Base-by-base conservation (phyloP, 2,329 filamentous ascomycete species). In the Scedosporium aurantiacum region DNA sequence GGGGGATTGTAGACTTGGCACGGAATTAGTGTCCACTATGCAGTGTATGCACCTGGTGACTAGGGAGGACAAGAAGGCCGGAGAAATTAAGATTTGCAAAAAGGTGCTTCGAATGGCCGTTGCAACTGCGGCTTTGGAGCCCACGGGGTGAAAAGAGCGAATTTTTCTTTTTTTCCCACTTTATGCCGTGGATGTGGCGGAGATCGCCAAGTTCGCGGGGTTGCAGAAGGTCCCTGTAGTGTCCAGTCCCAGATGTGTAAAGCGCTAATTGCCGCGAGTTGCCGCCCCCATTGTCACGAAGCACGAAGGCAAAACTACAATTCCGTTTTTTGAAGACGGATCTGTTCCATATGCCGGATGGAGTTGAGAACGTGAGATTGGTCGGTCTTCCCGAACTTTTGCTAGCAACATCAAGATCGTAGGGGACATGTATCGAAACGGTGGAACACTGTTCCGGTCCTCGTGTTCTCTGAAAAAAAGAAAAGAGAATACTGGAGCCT, bases 251-350 rank as follows among this genome's bases (percentile, higher is more conserved):
- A 18, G n/a, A 23, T 18, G 43, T 27, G n/a, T 57, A 37, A 58
- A 58, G 56, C 56, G 56, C 32, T 37, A 58, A 58, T 58, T 58
- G 56, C 56, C 56, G 56, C 56, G 37, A 25, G 4, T 58, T 58
- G 28, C 56, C 56, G 56, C 56, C 21, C 32, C 1, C 32, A 37
- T 37, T 37, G 32, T 37, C 32, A 37, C 10, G 32, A 12, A 37
- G 32, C 32, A 37, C 10, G 32, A 37, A 37, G 32, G 32, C 2
- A 14, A 10, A 2, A 37, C 32, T n/a, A 37, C 32, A 37, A 37
- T 37, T 37, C 32, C 32, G 32, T 37, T 37, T 37, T 32, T 12
- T 37, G 32, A 37, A 37, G 32, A 37, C 32, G 32, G 32, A 37
- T 12, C 3, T 37, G 12, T 37, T 37, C 32, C 32, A 37, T 37